phyloP scores from a whole-genome alignment of 108 stramenopile genomes.

The Heterococcus sp. region DNA sequence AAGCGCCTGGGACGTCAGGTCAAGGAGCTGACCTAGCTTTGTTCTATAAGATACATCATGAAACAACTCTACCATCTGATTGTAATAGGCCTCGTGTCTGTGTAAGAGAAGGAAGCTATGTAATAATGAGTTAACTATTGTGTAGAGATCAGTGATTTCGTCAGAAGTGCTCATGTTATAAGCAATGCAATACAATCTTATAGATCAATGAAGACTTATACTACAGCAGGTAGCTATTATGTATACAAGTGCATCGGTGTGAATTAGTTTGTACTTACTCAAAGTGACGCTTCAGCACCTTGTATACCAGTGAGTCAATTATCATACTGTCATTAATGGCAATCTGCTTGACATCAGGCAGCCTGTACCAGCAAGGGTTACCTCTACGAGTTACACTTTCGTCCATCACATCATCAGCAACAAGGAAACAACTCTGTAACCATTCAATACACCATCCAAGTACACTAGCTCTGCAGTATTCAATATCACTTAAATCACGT shows the following conservation, averaged over 20 bases:
- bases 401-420: conserved; percentile 99
- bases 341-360: conserved; percentile 49
- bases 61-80: conserved; percentile 72
- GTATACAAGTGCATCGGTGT: too few species aligned
- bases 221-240: too few species aligned
- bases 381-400: conserved; percentile 90
- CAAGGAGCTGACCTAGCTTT: conserved; percentile 79
- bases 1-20: conserved; percentile 40
- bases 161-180: too few species aligned
- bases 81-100: conserved; percentile 67
- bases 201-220: too few species aligned
- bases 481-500: background rate
- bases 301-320: conserved; percentile 84
- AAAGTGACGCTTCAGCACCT: conserved; percentile 24
- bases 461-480: conserved; percentile 46
- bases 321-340: conserved; percentile 93
- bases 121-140: too few species aligned
- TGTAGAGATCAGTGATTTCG: too few species aligned
- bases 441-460: conserved; percentile 80
- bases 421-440: conserved; percentile 82
- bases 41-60: conserved; percentile 77
- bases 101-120: background rate
- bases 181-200: too few species aligned
- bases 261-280: too few species aligned
- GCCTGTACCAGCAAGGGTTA: conserved; percentile 85